Evolutionary conservation across 108 stramenopile species (phyloP), one percentile per base, ranked within the genome.

Genomic region (Conticribra guillardii): DNA sequence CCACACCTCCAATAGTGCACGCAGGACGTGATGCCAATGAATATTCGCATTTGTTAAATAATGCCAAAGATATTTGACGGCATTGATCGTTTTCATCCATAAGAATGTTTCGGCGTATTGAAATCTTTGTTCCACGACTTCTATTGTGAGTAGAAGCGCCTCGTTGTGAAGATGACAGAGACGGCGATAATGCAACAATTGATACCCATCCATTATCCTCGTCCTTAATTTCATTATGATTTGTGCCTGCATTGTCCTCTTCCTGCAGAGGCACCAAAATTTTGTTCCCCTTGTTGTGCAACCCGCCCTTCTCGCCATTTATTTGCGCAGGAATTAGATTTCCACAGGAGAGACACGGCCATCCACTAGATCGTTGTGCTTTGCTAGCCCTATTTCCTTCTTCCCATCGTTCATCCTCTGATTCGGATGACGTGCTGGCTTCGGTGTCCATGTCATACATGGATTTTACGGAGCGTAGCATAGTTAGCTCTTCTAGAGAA

Each of bases 21-120:
- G 52, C 11, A 52, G 45, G 34, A 54, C 1, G 2, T 47, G 58
- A 60, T 44, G 28, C 8, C 48, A 33, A 29, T 54, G 61, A 41
- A 54, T 53, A 65, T 0, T 26, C 27, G 22, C 70, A 64, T 34
- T 68, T 58, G 21, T 57, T 74, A 17, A 86, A 21, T n/a, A n/a
- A n/a, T 1, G 58, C 74, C 54, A 87, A 44, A 1, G 83, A 81
- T 21, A 87, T 34, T 22, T 84, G 86, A 78, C 79, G 82, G 23
- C 83, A 51, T 55, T 76, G 82, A 81, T 87, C 84, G 17, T 64
- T 54, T 0, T 70, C 85, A 54, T 87, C 85, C 66, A 89, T 49
- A 14, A 86, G 74, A 37, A 86, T 82, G 55, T 60, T 82, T 49
- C 85, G 57, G 34, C 85, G 74, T 19, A 89, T 69, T n/a, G 32